Conservation (phyloP, 2,329 filamentous ascomycete species). For the Botrytis pseudocinerea region DNA sequence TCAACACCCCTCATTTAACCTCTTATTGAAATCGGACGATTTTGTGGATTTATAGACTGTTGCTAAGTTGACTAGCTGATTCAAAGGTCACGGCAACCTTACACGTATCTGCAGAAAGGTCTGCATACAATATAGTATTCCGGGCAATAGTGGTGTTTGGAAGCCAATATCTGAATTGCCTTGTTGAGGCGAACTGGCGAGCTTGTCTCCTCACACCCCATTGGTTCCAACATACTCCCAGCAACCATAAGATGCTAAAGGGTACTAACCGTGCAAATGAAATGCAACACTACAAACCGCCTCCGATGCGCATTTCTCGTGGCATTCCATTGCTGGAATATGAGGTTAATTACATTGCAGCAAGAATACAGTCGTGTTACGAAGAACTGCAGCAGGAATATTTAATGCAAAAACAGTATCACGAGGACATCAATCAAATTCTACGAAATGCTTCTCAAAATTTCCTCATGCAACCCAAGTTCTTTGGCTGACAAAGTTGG, state of each 20-base stretch:
- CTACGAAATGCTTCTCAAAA: slow-evolving; percentile 13
- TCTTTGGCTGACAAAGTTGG: slow-evolving; percentile 14
- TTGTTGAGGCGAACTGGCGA: slow-evolving; percentile 23
- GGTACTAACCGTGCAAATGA: slow-evolving; percentile 20
- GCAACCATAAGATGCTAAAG: slow-evolving; percentile 16
- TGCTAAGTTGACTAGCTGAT: slow-evolving; percentile 9
- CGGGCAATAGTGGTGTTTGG: slow-evolving; percentile 14
- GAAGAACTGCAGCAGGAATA: slow-evolving; percentile 17
- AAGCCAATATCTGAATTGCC: slow-evolving; percentile 22
- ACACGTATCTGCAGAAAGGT: slow-evolving; percentile 19
- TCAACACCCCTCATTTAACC: not conserved
- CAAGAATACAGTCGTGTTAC: slow-evolving; percentile 19
- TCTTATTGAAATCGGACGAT: slow-evolving; percentile 15
- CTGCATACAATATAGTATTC: slow-evolving; percentile 7
- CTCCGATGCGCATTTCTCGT: slow-evolving; percentile 19
- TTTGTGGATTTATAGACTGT: not conserved
- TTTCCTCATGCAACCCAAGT: slow-evolving; percentile 3
- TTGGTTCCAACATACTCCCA: slow-evolving; percentile 13
- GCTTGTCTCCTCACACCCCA: not conserved
- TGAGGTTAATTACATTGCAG: slow-evolving; percentile 19
- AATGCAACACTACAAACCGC: slow-evolving; percentile 9
- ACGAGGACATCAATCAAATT: slow-evolving; percentile 19
- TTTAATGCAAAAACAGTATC: slow-evolving; percentile 21
- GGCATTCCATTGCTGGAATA: slow-evolving; percentile 22
- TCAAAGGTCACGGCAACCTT: slow-evolving; percentile 8